Conservation (phyloP, 169 alveolate genomes). For the Perkinsus olseni region DNA sequence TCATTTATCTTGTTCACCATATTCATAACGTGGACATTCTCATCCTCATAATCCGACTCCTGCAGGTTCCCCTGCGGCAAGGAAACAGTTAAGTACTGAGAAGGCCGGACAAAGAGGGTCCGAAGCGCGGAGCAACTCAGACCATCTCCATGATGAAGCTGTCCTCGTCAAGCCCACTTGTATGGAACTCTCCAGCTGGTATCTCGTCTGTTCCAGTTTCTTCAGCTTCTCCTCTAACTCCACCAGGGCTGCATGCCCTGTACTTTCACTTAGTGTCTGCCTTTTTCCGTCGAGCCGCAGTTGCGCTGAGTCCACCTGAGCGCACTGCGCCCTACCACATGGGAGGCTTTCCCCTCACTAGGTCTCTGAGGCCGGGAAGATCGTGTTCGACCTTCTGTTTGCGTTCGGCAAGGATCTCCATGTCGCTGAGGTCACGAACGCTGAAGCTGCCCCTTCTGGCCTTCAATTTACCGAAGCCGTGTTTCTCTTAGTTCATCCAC, state of each 20-base stretch:
- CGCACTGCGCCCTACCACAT: background rate
- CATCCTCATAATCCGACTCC: background rate
- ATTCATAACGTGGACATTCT: background rate
- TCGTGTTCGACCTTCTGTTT: background rate
- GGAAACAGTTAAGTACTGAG: too few species aligned
- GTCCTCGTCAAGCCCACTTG: background rate
- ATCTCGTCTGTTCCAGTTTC: background rate
- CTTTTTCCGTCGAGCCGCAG: background rate
- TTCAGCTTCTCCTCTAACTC: background rate
- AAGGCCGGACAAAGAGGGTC: too few species aligned
- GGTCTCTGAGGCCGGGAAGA: background rate
- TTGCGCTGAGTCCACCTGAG: background rate
- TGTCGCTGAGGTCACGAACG: background rate
- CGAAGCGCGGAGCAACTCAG: too few species aligned
- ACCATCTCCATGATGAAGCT: background rate
- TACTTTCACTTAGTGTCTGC: background rate
- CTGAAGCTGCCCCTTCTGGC: background rate
- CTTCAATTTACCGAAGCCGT: background rate
- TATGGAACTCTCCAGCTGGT: background rate
- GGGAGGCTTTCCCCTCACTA: background rate
- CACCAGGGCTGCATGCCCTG: background rate
- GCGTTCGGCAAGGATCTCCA: background rate
- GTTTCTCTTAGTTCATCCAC: conserved; percentile 43
- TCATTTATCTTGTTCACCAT: background rate
- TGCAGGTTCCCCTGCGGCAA: background rate